Evolutionary conservation across 2,329 filamentous ascomycete genomes (phyloP).

Genomic region (Colletotrichum cordylinicola): DNA sequence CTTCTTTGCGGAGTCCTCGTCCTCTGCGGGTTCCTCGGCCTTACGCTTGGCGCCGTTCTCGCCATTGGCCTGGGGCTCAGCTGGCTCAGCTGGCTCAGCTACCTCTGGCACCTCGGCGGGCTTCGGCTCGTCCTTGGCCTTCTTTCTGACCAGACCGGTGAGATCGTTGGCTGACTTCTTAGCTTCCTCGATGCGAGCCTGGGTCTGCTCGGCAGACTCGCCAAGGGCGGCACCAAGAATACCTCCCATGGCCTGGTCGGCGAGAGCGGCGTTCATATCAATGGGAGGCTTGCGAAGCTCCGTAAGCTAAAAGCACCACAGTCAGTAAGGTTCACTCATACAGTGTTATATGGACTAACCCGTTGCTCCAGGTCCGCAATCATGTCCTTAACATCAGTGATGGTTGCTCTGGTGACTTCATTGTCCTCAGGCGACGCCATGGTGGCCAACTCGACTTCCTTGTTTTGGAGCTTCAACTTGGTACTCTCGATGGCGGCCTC

Average conservation of each 20-base stretch:
- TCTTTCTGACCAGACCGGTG: conserved; percentile 76
- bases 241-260: conserved; percentile 57
- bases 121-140: conserved; percentile 52
- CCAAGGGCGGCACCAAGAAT: conserved; percentile 70
- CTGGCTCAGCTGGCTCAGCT: conserved; percentile 18
- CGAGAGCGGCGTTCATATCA: conserved; percentile 60
- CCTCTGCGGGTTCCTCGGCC: conserved; percentile 47
- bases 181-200: conserved; percentile 73
- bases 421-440: conserved; percentile 71
- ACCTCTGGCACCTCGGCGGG: neutral
- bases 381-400: conserved; percentile 79
- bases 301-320: conserved; percentile 53
- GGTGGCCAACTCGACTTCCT: conserved; percentile 70
- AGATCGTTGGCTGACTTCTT: conserved; percentile 78
- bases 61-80: conserved; percentile 26
- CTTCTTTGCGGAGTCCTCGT: conserved; percentile 36
- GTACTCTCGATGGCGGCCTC: conserved; percentile 77
- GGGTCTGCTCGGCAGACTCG: conserved; percentile 64
- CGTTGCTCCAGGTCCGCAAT: conserved; percentile 80
- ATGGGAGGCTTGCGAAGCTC: conserved; percentile 72
- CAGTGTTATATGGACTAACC: conserved; percentile 45
- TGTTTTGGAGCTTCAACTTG: conserved; percentile 71
- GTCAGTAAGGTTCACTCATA: neutral
- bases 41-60: conserved; percentile 60
- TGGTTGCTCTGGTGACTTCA: conserved; percentile 64